Conservation (phyloP, 306 rosid genomes). For the Begonia peltatifolia region DNA sequence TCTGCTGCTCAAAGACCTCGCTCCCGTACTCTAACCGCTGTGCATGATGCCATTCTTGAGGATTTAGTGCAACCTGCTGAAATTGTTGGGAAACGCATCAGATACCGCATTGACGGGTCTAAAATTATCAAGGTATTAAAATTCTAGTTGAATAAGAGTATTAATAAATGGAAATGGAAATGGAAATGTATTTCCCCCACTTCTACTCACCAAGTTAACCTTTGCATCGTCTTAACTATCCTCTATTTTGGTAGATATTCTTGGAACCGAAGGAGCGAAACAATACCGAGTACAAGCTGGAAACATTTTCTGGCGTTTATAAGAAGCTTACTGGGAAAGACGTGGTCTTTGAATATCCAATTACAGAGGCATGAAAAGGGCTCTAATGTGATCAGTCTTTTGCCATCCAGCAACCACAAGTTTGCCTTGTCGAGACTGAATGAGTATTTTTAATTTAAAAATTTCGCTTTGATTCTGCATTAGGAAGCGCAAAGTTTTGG, state of each 20-base stretch:
- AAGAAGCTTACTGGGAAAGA: constrained; percentile 81
- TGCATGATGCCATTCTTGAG: constrained; percentile 80
- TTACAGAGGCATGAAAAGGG: constrained; percentile 34
- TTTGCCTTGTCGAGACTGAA: too few species aligned
- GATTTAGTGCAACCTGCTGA: constrained; percentile 86
- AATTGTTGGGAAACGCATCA: constrained; percentile 74
- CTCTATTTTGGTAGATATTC: constrained; percentile 29
- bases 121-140: constrained; percentile 62
- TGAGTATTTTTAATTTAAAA: too few species aligned
- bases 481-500: too few species aligned
- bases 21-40: constrained; percentile 74
- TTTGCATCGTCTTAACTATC: too few species aligned
- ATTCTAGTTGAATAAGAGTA: not conserved
- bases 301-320: constrained; percentile 70
- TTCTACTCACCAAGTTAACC: too few species aligned
- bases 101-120: constrained; percentile 66
- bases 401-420: too few species aligned
- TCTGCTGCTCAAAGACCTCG: constrained; percentile 82
- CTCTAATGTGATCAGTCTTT: not conserved
- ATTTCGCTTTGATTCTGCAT: too few species aligned
- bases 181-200: too few species aligned
- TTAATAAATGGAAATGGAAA: too few species aligned
- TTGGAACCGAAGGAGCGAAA: constrained; percentile 82
- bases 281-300: constrained; percentile 76
- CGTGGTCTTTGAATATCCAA: constrained; percentile 70